Evolutionary conservation across 306 rosid species (phyloP), one percentile per base, ranked within the genome.

Genomic region (apple (Malus domestica)): DNA sequence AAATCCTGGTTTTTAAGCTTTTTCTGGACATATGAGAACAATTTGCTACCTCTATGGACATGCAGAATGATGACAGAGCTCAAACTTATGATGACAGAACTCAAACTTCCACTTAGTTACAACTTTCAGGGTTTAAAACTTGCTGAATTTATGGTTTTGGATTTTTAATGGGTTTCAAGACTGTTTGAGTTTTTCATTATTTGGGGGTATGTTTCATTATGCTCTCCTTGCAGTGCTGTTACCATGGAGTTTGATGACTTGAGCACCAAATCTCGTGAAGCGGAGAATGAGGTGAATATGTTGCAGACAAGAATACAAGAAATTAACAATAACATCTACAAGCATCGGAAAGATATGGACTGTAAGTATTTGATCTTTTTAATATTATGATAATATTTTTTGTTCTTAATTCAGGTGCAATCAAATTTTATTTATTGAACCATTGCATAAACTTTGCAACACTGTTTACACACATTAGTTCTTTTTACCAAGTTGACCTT

Each of bases 251-350:
- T 81, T 78, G 93, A 90, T 81, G 95, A 89, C 78, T 46, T 89
- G 82, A 86, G 85, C 80, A 80, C 81, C 25, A 95, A 92, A 78
- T 90, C 74, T 74, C 93, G 87, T 71, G 96, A 89, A 78, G 92
- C 86, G 35, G 97, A 92, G 85, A 92, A 83, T 83, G 98, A 90
- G 86, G 96, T 95, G 71, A 89, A 88, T 79, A 82, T 85, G 87
- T 76, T 89, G 86, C 93, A 88, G 87, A 85, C 85, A 80, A 95
- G 90, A 89, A 76, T 89, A 80, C 76, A 88, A 76, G 98, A 89
- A 81, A 89, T 84, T 74, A 82, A 88, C 62, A 85, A 63, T 81
- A 90, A 83, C 72, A 80, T 89, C 57, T 89, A 86, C 78, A 95
- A 85, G 83, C 78, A 89, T 80, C 89, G 61, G 33, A 95, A 87